These are phyloP conservation scores for Allium cepa DNA, from an alignment of 106 monocot genomes.

Conservation along the genomic window DNA sequence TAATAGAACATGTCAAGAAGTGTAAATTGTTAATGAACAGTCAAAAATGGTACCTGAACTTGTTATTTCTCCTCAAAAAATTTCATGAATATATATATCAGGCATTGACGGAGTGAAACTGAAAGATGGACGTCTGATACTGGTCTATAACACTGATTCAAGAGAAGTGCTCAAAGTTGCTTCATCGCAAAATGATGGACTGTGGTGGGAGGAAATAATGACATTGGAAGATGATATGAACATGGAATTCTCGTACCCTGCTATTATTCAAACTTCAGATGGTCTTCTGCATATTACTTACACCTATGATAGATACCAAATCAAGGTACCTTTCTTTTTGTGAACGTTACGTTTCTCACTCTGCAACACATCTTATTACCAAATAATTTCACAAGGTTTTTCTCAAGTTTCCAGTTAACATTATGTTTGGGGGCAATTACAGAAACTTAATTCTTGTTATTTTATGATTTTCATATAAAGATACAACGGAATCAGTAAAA, in stretches of 20 bases:
- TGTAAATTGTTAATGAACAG: too few species aligned
- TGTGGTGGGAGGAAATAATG: slow-evolving; percentile 68
- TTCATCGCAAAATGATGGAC: slow-evolving; percentile 64
- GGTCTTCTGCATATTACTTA: slow-evolving; percentile 72
- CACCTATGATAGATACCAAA: slow-evolving; percentile 94
- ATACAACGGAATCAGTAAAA: background rate
- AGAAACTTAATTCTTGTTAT: background rate
- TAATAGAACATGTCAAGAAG: background rate
- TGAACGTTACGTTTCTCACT: background rate
- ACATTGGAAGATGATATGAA: slow-evolving; percentile 58
- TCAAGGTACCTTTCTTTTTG: slow-evolving; percentile 47
- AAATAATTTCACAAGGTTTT: background rate
- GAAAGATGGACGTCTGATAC: slow-evolving; percentile 60
- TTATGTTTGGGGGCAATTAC: too few species aligned
- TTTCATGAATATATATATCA: slow-evolving; percentile 4
- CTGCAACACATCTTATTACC: background rate
- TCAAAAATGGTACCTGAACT: background rate
- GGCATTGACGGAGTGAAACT: slow-evolving; percentile 88
- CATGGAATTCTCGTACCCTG: slow-evolving; percentile 97
- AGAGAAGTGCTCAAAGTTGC: slow-evolving; percentile 77
- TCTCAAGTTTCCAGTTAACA: too few species aligned
- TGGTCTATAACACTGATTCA: slow-evolving; percentile 70
- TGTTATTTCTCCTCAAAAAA: background rate
- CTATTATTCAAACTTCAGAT: slow-evolving; percentile 60
- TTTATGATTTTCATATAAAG: background rate